Evolutionary conservation across 345 rosid genomes (phyloP).

Genomic region (Streptanthus diversifolius): DNA sequence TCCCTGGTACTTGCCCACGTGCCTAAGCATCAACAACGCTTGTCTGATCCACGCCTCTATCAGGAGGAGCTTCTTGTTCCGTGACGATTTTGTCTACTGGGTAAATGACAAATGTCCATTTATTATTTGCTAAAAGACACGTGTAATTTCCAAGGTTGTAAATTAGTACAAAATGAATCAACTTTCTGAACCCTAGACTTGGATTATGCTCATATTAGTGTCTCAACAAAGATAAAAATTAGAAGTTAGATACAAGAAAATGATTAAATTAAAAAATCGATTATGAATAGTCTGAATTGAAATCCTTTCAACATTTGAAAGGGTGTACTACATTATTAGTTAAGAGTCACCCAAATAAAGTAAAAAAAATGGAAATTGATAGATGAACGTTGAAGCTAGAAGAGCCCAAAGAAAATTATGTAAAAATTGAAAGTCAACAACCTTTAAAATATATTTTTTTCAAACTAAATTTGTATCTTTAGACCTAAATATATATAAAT

Average conservation of each 20-base stretch:
- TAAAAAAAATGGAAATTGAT: no score
- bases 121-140: constrained; percentile 2
- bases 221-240: not conserved
- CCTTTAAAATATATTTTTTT: not conserved
- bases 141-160: constrained; percentile 9
- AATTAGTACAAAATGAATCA: not conserved
- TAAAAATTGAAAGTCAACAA: not conserved
- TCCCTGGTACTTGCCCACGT: constrained; percentile 19
- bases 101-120: not conserved
- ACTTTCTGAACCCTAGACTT: not conserved
- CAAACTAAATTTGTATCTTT: not conserved
- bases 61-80: constrained; percentile 22
- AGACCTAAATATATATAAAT: not conserved
- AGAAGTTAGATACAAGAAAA: not conserved
- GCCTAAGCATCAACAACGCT: constrained; percentile 10
- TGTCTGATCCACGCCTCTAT: constrained; percentile 28
- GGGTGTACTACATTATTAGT: not conserved
- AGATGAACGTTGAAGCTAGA: not conserved
- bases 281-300: not conserved
- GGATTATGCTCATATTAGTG: not conserved
- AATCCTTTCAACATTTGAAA: not conserved
- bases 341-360: not conserved
- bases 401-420: not conserved
- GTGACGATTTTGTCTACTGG: constrained; percentile 14
- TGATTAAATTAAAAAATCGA: not conserved